Conservation (phyloP, 139 green algal genomes). For the Marvania coccoides region DNA sequence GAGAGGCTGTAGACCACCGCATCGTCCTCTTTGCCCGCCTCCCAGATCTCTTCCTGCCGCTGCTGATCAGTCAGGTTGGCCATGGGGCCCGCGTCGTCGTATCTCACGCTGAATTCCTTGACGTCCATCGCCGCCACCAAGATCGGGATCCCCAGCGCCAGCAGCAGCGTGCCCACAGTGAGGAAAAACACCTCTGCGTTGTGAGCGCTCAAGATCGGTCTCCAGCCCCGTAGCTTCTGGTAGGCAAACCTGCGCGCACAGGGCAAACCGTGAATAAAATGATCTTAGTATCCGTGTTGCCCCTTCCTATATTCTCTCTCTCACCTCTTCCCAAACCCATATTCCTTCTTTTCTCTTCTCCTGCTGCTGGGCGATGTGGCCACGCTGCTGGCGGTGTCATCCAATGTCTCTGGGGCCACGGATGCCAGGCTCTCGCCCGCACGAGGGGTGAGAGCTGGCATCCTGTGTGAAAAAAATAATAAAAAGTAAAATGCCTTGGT, state of each 20-base stretch:
- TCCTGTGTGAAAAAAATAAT: too few species aligned
- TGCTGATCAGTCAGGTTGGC: neutral
- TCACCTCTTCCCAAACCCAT: neutral
- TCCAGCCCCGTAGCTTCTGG: slow-evolving; percentile 28
- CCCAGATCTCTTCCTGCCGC: slow-evolving; percentile 7
- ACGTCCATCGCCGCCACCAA: slow-evolving; percentile 34
- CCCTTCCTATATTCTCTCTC: neutral
- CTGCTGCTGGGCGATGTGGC: neutral
- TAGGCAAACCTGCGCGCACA: slow-evolving; percentile 18
- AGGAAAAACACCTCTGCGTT: slow-evolving; percentile 31
- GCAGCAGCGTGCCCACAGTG: slow-evolving; percentile 3
- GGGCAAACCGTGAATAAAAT: neutral
- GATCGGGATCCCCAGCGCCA: slow-evolving; percentile 40
- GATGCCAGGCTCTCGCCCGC: neutral
- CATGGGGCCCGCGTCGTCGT: slow-evolving; percentile 28
- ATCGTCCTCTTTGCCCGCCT: neutral
- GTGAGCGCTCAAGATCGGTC: slow-evolving; percentile 28
- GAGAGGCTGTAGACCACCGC: slow-evolving; percentile 10
- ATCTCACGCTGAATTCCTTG: slow-evolving; percentile 20
- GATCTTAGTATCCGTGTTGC: neutral
- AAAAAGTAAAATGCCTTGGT: too few species aligned
- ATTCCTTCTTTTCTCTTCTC: neutral
- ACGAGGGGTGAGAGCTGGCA: neutral
- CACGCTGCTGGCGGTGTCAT: neutral
- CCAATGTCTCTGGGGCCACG: neutral